Percentiles rank a stretch among this genome's conserved stretches.
phyloP scores from a whole-genome alignment of 805 yeast species.

The Candida pseudofarinosa region DNA sequence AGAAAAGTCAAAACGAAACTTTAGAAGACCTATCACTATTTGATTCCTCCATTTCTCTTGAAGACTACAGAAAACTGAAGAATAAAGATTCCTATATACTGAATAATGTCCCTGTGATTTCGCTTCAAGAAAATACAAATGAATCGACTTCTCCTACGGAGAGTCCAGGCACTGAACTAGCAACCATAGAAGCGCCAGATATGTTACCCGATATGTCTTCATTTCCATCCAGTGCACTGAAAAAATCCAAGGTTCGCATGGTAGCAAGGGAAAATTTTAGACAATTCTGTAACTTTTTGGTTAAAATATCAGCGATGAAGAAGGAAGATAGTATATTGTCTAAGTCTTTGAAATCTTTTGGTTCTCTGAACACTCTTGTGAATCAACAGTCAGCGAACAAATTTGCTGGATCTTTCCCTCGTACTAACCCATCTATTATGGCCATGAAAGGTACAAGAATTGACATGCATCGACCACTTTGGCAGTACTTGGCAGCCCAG shows the following conservation, averaged over 20 bases:
- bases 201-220: background rate
- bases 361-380: background rate
- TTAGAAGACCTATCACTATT: background rate
- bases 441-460: slow-evolving; percentile 4
- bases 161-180: background rate
- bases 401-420: background rate
- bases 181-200: background rate
- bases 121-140: background rate
- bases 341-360: background rate
- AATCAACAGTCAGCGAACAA: background rate
- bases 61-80: background rate
- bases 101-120: background rate
- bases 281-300: background rate
- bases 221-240: background rate
- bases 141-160: background rate
- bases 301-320: background rate
- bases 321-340: background rate
- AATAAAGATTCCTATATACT: background rate
- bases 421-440: slow-evolving; percentile 1
- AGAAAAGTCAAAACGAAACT: background rate
- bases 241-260: background rate
- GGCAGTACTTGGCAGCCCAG: slow-evolving; percentile 40
- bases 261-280: background rate
- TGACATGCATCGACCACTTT: slow-evolving; percentile 7
- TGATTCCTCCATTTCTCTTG: background rate